A percentile compares a stretch with the other conserved stretches of the same genome.
Evolutionary conservation across 1,284 basidiomycete genomes (phyloP).

Genomic region (Ustilago lituana): DNA sequence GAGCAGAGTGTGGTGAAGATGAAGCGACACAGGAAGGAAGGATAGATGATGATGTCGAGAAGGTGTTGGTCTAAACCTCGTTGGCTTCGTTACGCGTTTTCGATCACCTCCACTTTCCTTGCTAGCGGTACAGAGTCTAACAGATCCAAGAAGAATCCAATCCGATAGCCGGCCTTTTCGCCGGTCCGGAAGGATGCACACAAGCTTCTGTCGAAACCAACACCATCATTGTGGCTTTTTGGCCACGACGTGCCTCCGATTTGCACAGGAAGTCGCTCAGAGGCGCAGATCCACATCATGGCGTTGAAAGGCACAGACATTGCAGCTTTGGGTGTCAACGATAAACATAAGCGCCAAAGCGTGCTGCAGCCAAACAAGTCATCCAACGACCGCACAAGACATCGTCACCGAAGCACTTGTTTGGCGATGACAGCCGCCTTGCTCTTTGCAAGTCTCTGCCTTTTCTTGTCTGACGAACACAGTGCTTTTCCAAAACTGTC

Average conservation of each 20-base stretch:
- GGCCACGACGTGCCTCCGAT: background rate
- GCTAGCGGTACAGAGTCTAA: slow-evolving; percentile 8
- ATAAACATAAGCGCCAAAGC: background rate
- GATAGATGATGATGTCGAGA: background rate
- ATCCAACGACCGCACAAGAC: background rate
- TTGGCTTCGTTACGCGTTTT: slow-evolving; percentile 41
- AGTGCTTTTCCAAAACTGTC: background rate
- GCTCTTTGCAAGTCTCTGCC: slow-evolving; percentile 11
- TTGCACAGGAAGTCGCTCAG: too few relatives aligned
- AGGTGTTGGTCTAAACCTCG: slow-evolving; percentile 43
- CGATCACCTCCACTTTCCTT: slow-evolving; percentile 42
- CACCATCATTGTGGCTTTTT: slow-evolving; percentile 5
- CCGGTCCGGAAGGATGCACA: slow-evolving; percentile 1
- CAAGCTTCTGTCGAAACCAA: slow-evolving; percentile 5
- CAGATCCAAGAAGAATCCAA: background rate
- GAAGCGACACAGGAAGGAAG: background rate
- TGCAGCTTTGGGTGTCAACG: too few relatives aligned
- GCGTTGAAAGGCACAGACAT: too few relatives aligned
- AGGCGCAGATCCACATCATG: too few relatives aligned
- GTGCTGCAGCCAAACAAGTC: slow-evolving; percentile 20
- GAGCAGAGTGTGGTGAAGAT: background rate
- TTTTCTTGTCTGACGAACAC: slow-evolving; percentile 10
- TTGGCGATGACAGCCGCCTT: slow-evolving; percentile 1
- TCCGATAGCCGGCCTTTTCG: slow-evolving; percentile 27
- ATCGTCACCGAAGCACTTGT: background rate